Conservation (phyloP, 805 yeast species). For the Komagataella kurtzmanii region DNA sequence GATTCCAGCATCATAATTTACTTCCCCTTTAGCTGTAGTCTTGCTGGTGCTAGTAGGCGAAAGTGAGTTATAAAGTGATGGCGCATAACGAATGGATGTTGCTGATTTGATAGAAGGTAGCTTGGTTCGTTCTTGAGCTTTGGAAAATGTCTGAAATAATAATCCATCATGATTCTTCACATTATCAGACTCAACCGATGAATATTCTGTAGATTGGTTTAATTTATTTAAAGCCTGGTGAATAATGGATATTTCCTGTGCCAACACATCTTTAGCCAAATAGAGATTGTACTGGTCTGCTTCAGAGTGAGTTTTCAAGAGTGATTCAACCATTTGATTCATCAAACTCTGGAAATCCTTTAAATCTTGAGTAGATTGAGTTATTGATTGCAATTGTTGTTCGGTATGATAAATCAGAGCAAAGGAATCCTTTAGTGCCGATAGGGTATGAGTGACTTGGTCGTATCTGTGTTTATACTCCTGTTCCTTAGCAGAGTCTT, state of each 20-base stretch:
- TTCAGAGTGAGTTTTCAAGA: neutral
- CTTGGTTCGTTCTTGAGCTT: neutral
- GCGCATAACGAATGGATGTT: neutral
- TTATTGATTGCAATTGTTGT: neutral
- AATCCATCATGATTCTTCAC: neutral
- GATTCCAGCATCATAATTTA: neutral
- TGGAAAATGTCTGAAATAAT: neutral
- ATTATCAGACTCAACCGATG: neutral
- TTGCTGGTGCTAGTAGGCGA: neutral
- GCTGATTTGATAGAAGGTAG: neutral
- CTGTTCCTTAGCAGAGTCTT: neutral
- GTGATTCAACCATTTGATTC: neutral
- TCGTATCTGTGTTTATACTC: neutral
- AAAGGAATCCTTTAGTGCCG: neutral
- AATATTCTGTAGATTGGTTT: neutral
- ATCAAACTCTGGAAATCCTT: neutral
- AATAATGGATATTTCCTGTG: neutral
- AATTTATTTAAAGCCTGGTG: neutral
- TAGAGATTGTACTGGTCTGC: neutral
- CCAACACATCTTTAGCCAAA: neutral
- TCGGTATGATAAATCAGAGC: neutral
- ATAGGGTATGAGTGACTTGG: neutral
- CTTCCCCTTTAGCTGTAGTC: neutral
- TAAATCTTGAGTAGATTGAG: neutral
- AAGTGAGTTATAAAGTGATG: neutral